These are phyloP conservation scores for Crinitomyces ghanaensis DNA, from an alignment of 805 yeast species.

Conservation along the genomic window DNA sequence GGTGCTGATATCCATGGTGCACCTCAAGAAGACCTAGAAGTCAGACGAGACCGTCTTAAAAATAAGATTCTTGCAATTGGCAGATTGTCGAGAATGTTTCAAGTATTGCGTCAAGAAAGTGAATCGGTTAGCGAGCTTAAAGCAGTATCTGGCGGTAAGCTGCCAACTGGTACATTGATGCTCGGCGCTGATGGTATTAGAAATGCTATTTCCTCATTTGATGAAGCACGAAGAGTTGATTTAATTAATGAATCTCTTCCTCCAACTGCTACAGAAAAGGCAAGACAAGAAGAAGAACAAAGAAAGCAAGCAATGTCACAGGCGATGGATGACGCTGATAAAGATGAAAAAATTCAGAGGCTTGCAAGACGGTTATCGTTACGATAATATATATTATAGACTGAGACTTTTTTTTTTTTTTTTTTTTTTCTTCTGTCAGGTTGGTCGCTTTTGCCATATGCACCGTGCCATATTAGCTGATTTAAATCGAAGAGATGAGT, in stretches of 20 bases:
- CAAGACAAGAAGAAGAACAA: slow-evolving; percentile 33
- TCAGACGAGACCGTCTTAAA: slow-evolving; percentile 42
- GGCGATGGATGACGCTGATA: slow-evolving; percentile 20
- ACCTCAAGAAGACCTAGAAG: too few species aligned
- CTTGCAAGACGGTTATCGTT: slow-evolving; percentile 18
- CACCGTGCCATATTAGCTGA: background rate
- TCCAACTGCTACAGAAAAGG: slow-evolving; percentile 54
- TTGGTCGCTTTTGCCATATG: too few species aligned
- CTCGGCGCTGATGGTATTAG: slow-evolving; percentile 75
- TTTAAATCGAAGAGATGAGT: background rate
- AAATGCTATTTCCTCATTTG: slow-evolving; percentile 57
- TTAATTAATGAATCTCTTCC: slow-evolving; percentile 79
- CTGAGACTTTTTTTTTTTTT: background rate
- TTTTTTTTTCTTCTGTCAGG: background rate
- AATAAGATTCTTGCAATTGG: slow-evolving; percentile 93
- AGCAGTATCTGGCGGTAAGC: slow-evolving; percentile 54
- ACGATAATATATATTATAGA: background rate
- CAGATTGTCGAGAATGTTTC: slow-evolving; percentile 87
- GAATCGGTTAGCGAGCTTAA: slow-evolving; percentile 77
- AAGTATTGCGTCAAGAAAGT: slow-evolving; percentile 74
- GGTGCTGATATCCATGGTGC: slow-evolving; percentile 8
- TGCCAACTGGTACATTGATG: slow-evolving; percentile 79
- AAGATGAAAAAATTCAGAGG: slow-evolving; percentile 17
- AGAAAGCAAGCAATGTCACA: slow-evolving; percentile 27
- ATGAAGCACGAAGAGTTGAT: slow-evolving; percentile 75